Evolutionary conservation across 2,329 filamentous ascomycete genomes (phyloP).

Genomic region (Alternaria conjuncta): DNA sequence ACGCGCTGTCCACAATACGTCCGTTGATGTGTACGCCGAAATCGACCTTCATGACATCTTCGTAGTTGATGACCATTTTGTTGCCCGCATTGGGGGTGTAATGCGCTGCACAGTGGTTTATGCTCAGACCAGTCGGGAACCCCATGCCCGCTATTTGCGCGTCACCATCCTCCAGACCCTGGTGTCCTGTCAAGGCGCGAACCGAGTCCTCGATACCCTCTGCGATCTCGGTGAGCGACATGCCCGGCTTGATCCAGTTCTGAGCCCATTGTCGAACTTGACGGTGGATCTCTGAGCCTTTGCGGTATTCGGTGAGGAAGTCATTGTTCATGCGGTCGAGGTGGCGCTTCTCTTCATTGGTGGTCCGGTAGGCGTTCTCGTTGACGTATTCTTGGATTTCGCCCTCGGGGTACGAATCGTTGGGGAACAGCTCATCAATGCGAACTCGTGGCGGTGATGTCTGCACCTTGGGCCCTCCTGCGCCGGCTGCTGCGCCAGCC

Average conservation of each 20-base stretch:
- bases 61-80: slow-evolving; percentile 70
- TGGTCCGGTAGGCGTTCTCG: slow-evolving; percentile 80
- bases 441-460: slow-evolving; percentile 78
- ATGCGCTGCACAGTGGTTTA: slow-evolving; percentile 86
- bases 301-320: slow-evolving; percentile 80
- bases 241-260: slow-evolving; percentile 80
- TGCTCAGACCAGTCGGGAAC: slow-evolving; percentile 82
- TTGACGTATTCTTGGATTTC: slow-evolving; percentile 79
- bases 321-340: slow-evolving; percentile 81
- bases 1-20: slow-evolving; percentile 73
- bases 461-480: slow-evolving; percentile 67
- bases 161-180: slow-evolving; percentile 78
- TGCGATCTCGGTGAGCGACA: slow-evolving; percentile 80
- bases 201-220: slow-evolving; percentile 88
- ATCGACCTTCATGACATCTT: slow-evolving; percentile 77
- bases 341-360: slow-evolving; percentile 82
- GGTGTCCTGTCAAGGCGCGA: slow-evolving; percentile 76
- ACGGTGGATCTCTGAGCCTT: slow-evolving; percentile 87
- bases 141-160: slow-evolving; percentile 81
- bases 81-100: slow-evolving; percentile 89
- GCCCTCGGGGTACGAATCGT: slow-evolving; percentile 75
- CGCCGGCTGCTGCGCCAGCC: slow-evolving; percentile 49
- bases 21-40: slow-evolving; percentile 76
- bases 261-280: slow-evolving; percentile 86
- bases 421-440: slow-evolving; percentile 75